phyloP scores from a whole-genome alignment of 768 basidiomycete species.

The Termitomyces eurrhizus region DNA sequence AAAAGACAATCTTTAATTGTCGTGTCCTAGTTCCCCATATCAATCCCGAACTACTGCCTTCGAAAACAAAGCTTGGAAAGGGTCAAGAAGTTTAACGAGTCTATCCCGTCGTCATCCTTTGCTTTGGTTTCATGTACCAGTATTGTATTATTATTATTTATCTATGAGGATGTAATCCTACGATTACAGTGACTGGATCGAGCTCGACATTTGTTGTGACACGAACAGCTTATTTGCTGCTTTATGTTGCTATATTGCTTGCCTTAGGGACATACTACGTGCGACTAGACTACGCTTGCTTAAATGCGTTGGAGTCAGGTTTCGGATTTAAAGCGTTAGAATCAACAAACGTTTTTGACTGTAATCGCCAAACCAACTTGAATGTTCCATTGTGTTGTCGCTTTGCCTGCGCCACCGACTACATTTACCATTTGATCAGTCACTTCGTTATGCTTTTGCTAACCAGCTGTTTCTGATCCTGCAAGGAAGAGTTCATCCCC shows the following conservation, averaged over 20 bases:
- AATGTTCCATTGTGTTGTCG: background rate
- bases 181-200: too few species aligned
- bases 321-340: too few species aligned
- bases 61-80: constrained; percentile 34
- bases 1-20: background rate
- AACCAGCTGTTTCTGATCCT: background rate
- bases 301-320: too few species aligned
- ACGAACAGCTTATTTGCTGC: too few species aligned
- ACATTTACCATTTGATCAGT: background rate
- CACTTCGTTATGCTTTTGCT: background rate
- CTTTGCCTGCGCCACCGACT: background rate
- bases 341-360: too few species aligned
- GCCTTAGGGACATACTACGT: too few species aligned
- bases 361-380: background rate
- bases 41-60: constrained; percentile 36
- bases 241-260: too few species aligned
- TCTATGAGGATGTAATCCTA: background rate
- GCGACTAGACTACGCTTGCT: too few species aligned
- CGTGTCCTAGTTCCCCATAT: constrained; percentile 27
- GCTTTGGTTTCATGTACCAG: constrained; percentile 10
- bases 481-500: background rate
- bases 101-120: background rate
- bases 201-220: too few species aligned
- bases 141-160: constrained; percentile 18
- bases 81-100: constrained; percentile 20